Conservation (phyloP, 108 stramenopile genomes). For the Cyclotella sp. region DNA sequence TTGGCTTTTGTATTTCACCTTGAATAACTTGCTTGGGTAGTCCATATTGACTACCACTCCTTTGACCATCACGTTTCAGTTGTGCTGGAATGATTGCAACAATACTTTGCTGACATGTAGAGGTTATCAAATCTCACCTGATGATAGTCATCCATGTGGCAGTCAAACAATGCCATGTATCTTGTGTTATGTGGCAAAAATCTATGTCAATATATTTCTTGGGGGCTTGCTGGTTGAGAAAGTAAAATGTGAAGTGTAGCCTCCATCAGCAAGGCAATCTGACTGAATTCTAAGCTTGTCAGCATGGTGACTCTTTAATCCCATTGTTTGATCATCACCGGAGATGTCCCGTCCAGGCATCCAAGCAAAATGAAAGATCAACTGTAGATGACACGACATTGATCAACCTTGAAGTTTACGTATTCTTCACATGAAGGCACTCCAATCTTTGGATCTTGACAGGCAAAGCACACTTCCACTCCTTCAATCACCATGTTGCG, state of each 20-base stretch:
- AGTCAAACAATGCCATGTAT: slow-evolving; percentile 57
- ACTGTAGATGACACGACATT: background rate
- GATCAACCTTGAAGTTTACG: background rate
- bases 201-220: slow-evolving; percentile 53
- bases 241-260: slow-evolving; percentile 43
- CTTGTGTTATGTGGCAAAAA: slow-evolving; percentile 59
- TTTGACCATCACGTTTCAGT: slow-evolving; percentile 44
- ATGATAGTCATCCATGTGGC: slow-evolving; percentile 6
- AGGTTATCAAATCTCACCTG: slow-evolving; percentile 52
- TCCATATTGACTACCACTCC: slow-evolving; percentile 8
- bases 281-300: slow-evolving; percentile 14
- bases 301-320: background rate
- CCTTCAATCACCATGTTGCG: background rate
- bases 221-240: slow-evolving; percentile 35
- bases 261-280: slow-evolving; percentile 41
- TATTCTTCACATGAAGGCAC: background rate
- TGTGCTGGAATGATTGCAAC: slow-evolving; percentile 46
- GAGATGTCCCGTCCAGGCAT: background rate
- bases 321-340: background rate
- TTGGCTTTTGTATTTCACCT: background rate
- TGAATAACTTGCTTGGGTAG: background rate
- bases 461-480: background rate
- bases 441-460: background rate
- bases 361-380: background rate
- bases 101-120: slow-evolving; percentile 54